Evolutionary conservation across 1,284 basidiomycete species (phyloP), one percentile per base, ranked within the genome.

Genomic region (Golubevia sp.): DNA sequence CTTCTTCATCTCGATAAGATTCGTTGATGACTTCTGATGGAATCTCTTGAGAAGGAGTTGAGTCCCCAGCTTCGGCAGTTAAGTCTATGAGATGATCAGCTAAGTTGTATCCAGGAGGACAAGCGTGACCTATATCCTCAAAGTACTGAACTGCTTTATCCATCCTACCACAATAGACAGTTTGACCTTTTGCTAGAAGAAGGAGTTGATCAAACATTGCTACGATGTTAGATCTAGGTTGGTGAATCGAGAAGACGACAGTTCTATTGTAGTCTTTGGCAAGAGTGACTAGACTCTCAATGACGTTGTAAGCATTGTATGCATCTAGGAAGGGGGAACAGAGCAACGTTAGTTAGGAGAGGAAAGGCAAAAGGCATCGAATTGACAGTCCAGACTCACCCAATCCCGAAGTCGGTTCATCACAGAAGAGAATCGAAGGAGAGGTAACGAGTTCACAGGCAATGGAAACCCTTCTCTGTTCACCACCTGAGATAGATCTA

Each of bases 361-460:
- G 18, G 54, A 20, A 23, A 58, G 21, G 25, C 21, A 6, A 21
- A 24, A 50, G 30, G 44, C 20, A 3, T 34, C 30, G 11, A 34
- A 34, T 34, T 11, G 30, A 34, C 11, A 34, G 4, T 34, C 30
- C 4, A 34, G 30, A 34, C 30, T 34, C 30, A 34, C 30, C 30
- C 27, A 77, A 50, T 0, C 93, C 94, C 59, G 92, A 94, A 0
- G 95, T 98, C 1, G 96, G 96, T 79, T 99, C 96, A 77, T 99
- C 96, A 60, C 97, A 87, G 87, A 98, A 97, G 53, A 99, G 85
- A 62, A 99, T 94, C 0, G 92, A 94, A 2, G 95, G 95, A 57
- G 92, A 93, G 0, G 95, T 99, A 48, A 98, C 96, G 24, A 99
- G 87, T 85, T 98, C 96, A 83, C 96, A 98, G n/a, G 96, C 96